Evolutionary conservation across 345 rosid genomes (phyloP), one percentile per base, ranked within the genome.

Genomic region (Salix purpurea): DNA sequence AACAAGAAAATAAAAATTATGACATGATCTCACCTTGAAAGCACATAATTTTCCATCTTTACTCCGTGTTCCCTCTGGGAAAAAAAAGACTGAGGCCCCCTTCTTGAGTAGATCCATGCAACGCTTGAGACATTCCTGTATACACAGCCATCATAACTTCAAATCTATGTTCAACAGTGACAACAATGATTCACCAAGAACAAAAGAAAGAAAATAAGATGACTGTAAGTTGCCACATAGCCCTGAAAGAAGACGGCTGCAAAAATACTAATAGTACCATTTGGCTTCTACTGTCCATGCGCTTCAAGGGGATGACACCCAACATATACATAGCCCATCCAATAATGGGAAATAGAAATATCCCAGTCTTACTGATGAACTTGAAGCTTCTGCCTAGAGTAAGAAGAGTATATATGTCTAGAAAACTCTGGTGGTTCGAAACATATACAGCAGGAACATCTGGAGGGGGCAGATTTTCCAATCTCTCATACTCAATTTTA

Each of bases 301-400:
- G 91, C 82, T 92, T 96, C 82, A 92, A 81, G 64, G 98, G 98
- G 86, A 96, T 82, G 19, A 81, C 81, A 42, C 99, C 98, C 88
- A 96, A 58, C 94, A 96, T 82, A 65, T 69, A 81, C 98, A 96
- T 96, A 68, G 95, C 98, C 98, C 99, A 96, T 7, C 99, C 99
- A 32, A 96, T 88, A 2, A 90, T 30, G 2, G 97, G 99, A 83
- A 76, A 82, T 42, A 92, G 86, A 80, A 96, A 92, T 82, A 96
- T 90, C 34, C 80, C 87, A 0, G 92, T 90, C 86, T 93, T 96
- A 89, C 97, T 93, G 80, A 93, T 91, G 84, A 96, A 96, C 91
- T 92, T 96, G 77, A 83, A 93, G 90, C 87, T 83, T 83, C 89
- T 87, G 26, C 95, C 98, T 39, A 93, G 86, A 34, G 94, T 92